These are phyloP conservation scores for Phytopythium sindhum DNA, from an alignment of 352 stramenopile genomes.

Conservation along the genomic window DNA sequence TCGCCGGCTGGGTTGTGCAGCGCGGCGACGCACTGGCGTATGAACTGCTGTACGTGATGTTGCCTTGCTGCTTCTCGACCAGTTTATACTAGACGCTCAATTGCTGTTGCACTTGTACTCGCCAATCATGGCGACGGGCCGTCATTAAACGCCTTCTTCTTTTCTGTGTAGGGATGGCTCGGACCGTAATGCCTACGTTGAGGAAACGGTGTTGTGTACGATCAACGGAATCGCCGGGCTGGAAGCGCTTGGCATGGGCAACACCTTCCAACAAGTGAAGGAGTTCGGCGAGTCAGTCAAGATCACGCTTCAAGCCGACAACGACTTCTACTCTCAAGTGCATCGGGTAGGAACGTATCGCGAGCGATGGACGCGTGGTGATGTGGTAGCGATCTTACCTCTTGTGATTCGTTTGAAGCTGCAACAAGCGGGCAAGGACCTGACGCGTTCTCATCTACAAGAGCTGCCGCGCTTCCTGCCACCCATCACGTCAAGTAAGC, in stretches of 20 bases:
- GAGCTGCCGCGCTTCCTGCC: conserved; percentile 85
- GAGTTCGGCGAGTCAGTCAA: conserved; percentile 27
- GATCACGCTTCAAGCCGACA: conserved; percentile 91
- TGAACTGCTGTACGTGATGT: conserved; percentile 22
- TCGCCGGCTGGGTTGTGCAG: conserved; percentile 34
- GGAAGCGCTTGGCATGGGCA: conserved; percentile 12
- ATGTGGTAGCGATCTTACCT: conserved; percentile 9
- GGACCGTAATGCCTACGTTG: conserved; percentile 87
- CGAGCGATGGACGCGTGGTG: neutral
- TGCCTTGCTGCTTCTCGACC: neutral
- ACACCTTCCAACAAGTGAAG: conserved; percentile 24
- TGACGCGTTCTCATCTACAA: conserved; percentile 63
- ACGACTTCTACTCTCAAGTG: conserved; percentile 97
- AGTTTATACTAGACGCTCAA: neutral
- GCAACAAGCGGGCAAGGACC: conserved; percentile 41
- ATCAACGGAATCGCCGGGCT: conserved; percentile 61
- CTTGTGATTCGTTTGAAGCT: conserved; percentile 39
- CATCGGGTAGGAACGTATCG: conserved; percentile 25
- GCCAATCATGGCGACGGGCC: neutral
- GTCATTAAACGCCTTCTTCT: neutral
- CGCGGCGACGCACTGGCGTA: conserved; percentile 22
- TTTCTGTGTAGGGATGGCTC: conserved; percentile 24
- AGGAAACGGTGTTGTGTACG: conserved; percentile 83
- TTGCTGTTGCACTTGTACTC: neutral
- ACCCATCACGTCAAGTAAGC: conserved; percentile 49